Conservation (phyloP, 2,329 filamentous ascomycete genomes). For the Fusarium sp. region DNA sequence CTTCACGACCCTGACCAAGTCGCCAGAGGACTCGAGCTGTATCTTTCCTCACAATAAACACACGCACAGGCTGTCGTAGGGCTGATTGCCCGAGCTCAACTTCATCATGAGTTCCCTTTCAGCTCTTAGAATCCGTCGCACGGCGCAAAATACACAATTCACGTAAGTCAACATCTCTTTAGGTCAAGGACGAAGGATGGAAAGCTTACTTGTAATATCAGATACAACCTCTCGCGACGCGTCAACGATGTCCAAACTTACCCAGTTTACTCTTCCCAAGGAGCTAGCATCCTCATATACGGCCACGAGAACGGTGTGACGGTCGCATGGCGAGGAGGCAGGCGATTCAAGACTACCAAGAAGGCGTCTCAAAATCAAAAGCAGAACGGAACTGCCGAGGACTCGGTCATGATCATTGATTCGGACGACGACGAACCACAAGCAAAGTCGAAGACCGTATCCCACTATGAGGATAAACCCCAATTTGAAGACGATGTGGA, state of each 20-base stretch:
- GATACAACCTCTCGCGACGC: slow-evolving; percentile 70
- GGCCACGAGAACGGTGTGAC: slow-evolving; percentile 74
- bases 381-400: slow-evolving; percentile 65
- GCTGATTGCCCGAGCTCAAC: slow-evolving; percentile 42
- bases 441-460: slow-evolving; percentile 50
- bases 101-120: slow-evolving; percentile 52
- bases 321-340: slow-evolving; percentile 73
- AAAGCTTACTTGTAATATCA: slow-evolving; percentile 48
- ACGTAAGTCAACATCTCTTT: slow-evolving; percentile 54
- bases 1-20: neutral
- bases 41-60: neutral
- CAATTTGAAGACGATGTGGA: slow-evolving; percentile 68
- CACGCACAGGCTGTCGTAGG: slow-evolving; percentile 12
- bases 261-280: slow-evolving; percentile 72
- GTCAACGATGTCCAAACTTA: slow-evolving; percentile 72
- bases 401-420: slow-evolving; percentile 73
- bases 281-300: slow-evolving; percentile 72
- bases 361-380: slow-evolving; percentile 58
- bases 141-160: slow-evolving; percentile 63
- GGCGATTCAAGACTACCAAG: slow-evolving; percentile 65
- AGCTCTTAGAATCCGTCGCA: slow-evolving; percentile 60
- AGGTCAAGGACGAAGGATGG: neutral
- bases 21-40: neutral
- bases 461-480: slow-evolving; percentile 65
- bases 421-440: slow-evolving; percentile 69